Evolutionary conservation across 2,329 filamentous ascomycete genomes (phyloP).

Genomic region (Aureobasidium subglaciale): DNA sequence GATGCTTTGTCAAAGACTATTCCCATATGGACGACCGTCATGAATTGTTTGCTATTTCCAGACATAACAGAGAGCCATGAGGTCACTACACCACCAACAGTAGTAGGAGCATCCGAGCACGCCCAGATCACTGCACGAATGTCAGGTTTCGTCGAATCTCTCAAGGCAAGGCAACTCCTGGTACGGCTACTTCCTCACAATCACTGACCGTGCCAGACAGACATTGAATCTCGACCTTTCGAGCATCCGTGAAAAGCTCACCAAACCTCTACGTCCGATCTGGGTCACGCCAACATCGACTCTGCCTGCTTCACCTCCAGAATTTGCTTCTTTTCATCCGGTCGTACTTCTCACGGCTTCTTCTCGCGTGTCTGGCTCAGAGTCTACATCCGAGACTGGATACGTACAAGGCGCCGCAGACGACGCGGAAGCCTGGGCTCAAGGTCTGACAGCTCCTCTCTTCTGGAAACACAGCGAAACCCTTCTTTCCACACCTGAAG

Average conservation of each 20-base stretch:
- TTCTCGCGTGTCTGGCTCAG: slow-evolving; percentile 59
- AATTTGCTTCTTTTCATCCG: slow-evolving; percentile 56
- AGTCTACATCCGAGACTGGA: slow-evolving; percentile 56
- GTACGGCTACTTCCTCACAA: slow-evolving; percentile 52
- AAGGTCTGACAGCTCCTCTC: slow-evolving; percentile 65
- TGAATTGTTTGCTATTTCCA: slow-evolving; percentile 75
- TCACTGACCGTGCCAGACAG: slow-evolving; percentile 27
- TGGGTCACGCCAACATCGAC: slow-evolving; percentile 69
- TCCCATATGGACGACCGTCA: slow-evolving; percentile 84
- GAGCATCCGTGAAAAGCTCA: slow-evolving; percentile 48
- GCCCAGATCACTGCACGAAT: slow-evolving; percentile 66
- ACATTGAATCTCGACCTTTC: slow-evolving; percentile 56
- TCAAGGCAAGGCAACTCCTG: slow-evolving; percentile 54
- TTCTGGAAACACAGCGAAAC: slow-evolving; percentile 67
- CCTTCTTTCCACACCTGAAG: slow-evolving; percentile 59
- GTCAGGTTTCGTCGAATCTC: slow-evolving; percentile 46
- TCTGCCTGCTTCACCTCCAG: slow-evolving; percentile 39
- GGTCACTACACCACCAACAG: slow-evolving; percentile 64
- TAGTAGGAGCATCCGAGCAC: slow-evolving; percentile 68
- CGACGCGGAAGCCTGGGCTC: slow-evolving; percentile 89
- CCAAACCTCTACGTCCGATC: slow-evolving; percentile 66
- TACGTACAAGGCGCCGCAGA: slow-evolving; percentile 95
- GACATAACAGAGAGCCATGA: slow-evolving; percentile 39
- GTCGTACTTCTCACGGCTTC: slow-evolving; percentile 84
- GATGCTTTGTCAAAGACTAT: slow-evolving; percentile 91